Evolutionary conservation across 805 yeast species (phyloP).

Genomic region (Tetrapisispora pingtungensis): DNA sequence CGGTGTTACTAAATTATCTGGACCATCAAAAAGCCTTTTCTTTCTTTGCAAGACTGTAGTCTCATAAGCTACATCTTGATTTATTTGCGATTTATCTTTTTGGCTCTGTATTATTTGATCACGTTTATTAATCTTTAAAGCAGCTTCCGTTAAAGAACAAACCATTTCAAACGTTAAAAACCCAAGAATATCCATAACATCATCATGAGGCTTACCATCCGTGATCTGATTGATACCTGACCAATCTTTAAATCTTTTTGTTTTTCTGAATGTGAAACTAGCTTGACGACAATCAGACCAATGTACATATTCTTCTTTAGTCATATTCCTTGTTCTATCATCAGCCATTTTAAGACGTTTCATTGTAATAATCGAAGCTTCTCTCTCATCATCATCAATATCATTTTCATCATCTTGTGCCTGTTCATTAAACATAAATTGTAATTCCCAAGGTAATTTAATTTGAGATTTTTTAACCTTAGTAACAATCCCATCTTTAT

Average conservation of each 20-base stretch:
- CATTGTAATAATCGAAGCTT: conserved; percentile 79
- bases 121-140: conserved; percentile 63
- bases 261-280: conserved; percentile 86
- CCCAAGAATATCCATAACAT: conserved; percentile 90
- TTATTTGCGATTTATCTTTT: conserved; percentile 28
- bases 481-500: conserved; percentile 38
- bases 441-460: conserved; percentile 89
- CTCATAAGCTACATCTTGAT: conserved; percentile 29
- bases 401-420: conserved; percentile 63
- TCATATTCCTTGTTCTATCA: conserved; percentile 87
- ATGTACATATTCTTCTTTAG: conserved; percentile 93
- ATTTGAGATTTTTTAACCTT: conserved; percentile 68
- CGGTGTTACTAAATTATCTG: conserved; percentile 75
- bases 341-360: conserved; percentile 87
- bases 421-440: conserved; percentile 87
- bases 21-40: conserved; percentile 70
- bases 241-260: conserved; percentile 95
- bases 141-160: conserved; percentile 87
- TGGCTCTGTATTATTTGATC: conserved; percentile 43
- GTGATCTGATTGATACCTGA: conserved; percentile 76
- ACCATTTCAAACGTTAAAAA: conserved; percentile 94
- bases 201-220: conserved; percentile 89
- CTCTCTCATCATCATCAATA: conserved; percentile 81
- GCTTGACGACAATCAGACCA: conserved; percentile 99
- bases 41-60: conserved; percentile 38